Evolutionary conservation across 768 basidiomycete genomes (phyloP).

Genomic region (Leccinum aurantiacum): DNA sequence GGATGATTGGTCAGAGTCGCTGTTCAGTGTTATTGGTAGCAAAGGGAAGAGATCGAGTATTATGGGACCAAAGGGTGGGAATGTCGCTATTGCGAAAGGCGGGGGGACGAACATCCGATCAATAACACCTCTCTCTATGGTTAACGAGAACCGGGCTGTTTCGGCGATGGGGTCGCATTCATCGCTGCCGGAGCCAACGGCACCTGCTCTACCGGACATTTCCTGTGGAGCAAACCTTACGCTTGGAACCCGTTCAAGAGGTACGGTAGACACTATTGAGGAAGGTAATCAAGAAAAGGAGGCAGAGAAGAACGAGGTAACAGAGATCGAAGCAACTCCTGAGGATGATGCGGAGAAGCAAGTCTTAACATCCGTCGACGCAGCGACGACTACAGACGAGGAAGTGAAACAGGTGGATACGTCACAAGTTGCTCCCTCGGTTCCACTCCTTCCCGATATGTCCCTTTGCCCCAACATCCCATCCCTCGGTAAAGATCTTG

Average conservation of each 20-base stretch:
- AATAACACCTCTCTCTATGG: slow-evolving; percentile 3
- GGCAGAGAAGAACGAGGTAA: background rate
- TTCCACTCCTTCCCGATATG: slow-evolving; percentile 14
- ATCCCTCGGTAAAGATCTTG: slow-evolving; percentile 11
- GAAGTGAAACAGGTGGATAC: background rate
- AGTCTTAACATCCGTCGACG: background rate
- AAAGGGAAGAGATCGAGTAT: slow-evolving; percentile 19
- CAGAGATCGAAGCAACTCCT: background rate
- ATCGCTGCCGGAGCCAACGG: slow-evolving; percentile 1
- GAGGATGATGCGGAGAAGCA: slow-evolving; percentile 4
- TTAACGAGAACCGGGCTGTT: background rate
- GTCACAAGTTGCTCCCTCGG: background rate
- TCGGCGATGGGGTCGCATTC: slow-evolving; percentile 8
- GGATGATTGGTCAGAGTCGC: slow-evolving; percentile 52
- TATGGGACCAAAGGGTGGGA: background rate
- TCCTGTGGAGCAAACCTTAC: slow-evolving; percentile 24
- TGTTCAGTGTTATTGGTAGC: slow-evolving; percentile 52
- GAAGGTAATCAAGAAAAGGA: slow-evolving; percentile 16
- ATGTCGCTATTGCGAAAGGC: slow-evolving; percentile 9
- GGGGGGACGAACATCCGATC: slow-evolving; percentile 22
- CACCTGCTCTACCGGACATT: slow-evolving; percentile 14
- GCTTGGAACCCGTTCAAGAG: slow-evolving; percentile 13
- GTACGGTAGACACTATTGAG: slow-evolving; percentile 3
- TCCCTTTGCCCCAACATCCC: slow-evolving; percentile 13
- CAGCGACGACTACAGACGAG: background rate